A percentile compares a stretch with the other conserved stretches of the same genome.
These are phyloP conservation scores for Mucor saturninus DNA, from an alignment of 371 early-diverging fungal genomes.

Conservation along the genomic window DNA sequence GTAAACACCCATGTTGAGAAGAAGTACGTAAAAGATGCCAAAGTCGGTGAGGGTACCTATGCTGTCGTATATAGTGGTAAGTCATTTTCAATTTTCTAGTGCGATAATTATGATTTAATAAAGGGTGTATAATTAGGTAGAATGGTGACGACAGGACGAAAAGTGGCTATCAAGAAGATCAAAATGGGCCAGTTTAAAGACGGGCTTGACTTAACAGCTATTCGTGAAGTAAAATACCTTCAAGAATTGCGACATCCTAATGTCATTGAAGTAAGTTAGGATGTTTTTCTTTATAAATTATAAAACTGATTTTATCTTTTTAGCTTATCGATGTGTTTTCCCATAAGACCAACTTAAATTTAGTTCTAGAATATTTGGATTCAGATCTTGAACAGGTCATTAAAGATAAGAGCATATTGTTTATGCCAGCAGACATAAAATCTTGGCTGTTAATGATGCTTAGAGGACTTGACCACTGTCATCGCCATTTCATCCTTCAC, in stretches of 20 bases:
- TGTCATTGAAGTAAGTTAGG: constrained; percentile 74
- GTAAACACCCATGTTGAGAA: constrained; percentile 65
- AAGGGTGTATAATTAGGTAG: constrained; percentile 36
- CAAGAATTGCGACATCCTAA: constrained; percentile 94
- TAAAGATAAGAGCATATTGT: constrained; percentile 91
- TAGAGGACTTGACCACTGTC: constrained; percentile 93
- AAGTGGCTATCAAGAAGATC: constrained; percentile 95
- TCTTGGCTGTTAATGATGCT: constrained; percentile 98
- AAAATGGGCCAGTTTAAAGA: constrained; percentile 88
- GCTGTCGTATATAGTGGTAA: constrained; percentile 91
- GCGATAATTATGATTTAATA: neutral
- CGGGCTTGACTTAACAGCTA: constrained; percentile 93
- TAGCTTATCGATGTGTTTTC: constrained; percentile 95
- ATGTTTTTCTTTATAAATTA: neutral
- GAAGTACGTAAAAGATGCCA: constrained; percentile 79
- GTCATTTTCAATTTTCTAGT: neutral
- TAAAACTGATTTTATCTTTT: neutral
- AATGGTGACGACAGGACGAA: constrained; percentile 61
- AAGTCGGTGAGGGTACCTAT: constrained; percentile 96
- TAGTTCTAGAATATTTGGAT: constrained; percentile 96
- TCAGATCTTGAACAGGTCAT: constrained; percentile 98
- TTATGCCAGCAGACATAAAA: constrained; percentile 98
- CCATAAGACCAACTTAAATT: constrained; percentile 90
- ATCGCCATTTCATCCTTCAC: constrained; percentile 93
- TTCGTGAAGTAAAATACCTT: constrained; percentile 97